Evolutionary conservation across 1,139 yeast genomes (phyloP), one percentile per base, ranked within the genome.

Genomic region (Meyerozyma sp.): DNA sequence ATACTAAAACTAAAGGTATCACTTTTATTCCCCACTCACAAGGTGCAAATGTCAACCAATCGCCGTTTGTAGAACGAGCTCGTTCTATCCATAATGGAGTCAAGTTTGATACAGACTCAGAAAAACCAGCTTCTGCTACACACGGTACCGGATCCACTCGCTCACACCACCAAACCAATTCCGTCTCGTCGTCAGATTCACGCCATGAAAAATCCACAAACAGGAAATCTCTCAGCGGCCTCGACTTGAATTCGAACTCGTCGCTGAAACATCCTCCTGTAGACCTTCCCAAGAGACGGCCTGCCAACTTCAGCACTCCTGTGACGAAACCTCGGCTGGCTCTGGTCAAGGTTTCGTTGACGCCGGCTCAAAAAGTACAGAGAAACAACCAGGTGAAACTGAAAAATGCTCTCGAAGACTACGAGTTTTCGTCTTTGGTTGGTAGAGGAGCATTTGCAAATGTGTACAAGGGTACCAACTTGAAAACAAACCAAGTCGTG

Each of bases 401-500:
- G 63, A 51, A 56, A 44, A 63, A 73, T 49, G 77, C 77, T 1
- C 62, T 81, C 38, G 75, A 77, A 16, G 74, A 79, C 45, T 84
- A 80, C 55, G 73, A 75, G 40, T 70, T 82, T 52, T 72, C 84
- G 43, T 84, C 79, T 43, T 70, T 81, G 26, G 66, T 87, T 4
- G 95, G 95, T 3, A 75, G 76, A 44, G 96, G 96, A 2, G 95
- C 95, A 0, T 84, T 79, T 56, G 95, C 94, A 0, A 72, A 76
- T 20, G 95, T 88, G 3, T 85, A 79, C 59, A 70, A 78, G 44
- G 94, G 86, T 1, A 67, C 78, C 29, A 87, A 89, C 54, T 66
- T 76, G 46, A 69, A 66, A 42, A 84, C 88, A 0, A 80, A 81
- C 4, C 84, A 81, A 44, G 75, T 82, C 4, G 89, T 86, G 9